Evolutionary conservation across 2,329 filamentous ascomycete species (phyloP), one percentile per base, ranked within the genome.

Genomic region (Verticillium nubilum): DNA sequence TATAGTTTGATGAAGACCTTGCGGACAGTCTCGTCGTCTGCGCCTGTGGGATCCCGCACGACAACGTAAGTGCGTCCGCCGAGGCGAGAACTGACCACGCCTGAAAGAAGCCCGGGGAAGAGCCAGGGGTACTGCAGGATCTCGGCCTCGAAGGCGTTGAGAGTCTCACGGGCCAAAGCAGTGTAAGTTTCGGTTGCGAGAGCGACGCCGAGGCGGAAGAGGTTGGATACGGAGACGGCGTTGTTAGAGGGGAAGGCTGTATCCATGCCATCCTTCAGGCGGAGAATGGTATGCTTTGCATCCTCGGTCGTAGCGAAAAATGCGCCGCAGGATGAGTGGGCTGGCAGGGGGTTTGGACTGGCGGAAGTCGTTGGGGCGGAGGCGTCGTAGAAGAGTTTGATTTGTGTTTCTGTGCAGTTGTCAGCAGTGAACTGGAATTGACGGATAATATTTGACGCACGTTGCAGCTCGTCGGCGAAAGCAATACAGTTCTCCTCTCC

Each of bases 231-330:
- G n/a, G 90, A 89, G 5, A 94, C 84, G 42, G 91, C 92, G 70
- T 99, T 99, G 57, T 91, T 89, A 0, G 92, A 95, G 0, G 95
- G 95, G 61, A 95, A 89, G 1, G 92, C 88, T 5, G 91, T 91
- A 73, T 99, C 95, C 83, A 97, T 97, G 64, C 92, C 95, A 63
- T 96, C 92, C 75, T 99, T 99, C 56, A 97, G 83, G 26, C 94
- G 88, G 61, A 98, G 84, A 61, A 97, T 88, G 28, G 89, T 83
- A 67, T 92, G 86, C 0, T 86, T 78, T 10, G 88, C 86, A 50
- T 81, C 74, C 13, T 78, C 75, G 4, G 81, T 76, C 1, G 89
- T 92, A 4, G 86, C 87, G 76, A 90, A 95, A 80, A 94, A 95
- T 31, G 84, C 91, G 50, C 84, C 84, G 27, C 76, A 78, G 33